Conservation (phyloP, 2,329 filamentous ascomycete species). For the Sarocladium oryzae region DNA sequence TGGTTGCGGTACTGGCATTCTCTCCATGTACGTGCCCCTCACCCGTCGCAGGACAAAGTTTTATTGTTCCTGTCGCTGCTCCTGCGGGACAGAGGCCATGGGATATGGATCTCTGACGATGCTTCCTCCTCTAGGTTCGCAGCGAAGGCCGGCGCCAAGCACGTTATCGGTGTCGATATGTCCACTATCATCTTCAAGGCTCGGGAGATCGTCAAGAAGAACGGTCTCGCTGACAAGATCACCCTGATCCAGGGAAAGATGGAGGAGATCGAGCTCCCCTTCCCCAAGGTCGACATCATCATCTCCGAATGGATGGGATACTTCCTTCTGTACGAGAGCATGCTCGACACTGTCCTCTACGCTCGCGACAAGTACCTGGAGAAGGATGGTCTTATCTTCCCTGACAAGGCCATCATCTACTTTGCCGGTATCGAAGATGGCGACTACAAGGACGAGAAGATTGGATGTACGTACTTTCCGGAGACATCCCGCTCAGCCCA, state of each 20-base stretch:
- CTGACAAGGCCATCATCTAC: constrained; percentile 97
- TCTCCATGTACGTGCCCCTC: constrained; percentile 74
- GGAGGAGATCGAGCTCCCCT: constrained; percentile 94
- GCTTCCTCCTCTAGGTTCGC: constrained; percentile 66
- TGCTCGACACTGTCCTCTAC: constrained; percentile 97
- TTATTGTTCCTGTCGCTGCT: neutral
- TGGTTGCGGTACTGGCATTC: constrained; percentile 93
- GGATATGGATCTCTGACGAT: constrained; percentile 7
- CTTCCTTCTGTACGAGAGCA: constrained; percentile 97
- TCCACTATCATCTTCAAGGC: constrained; percentile 99
- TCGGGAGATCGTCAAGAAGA: constrained; percentile 84
- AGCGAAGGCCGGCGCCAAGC: constrained; percentile 90
- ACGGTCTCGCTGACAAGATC: constrained; percentile 93
- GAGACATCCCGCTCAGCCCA: no score
- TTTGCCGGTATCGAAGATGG: constrained; percentile 96
- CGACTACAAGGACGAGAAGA: constrained; percentile 99
- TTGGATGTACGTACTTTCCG: constrained; percentile 81
- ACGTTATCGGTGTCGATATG: constrained; percentile 99
- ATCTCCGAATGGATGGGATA: constrained; percentile 99
- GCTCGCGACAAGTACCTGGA: constrained; percentile 87
- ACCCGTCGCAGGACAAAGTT: constrained; percentile 1
- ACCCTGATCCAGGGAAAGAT: constrained; percentile 98
- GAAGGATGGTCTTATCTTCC: constrained; percentile 90
- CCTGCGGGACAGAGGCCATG: neutral
- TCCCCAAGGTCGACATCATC: constrained; percentile 96